phyloP scores from a whole-genome alignment of 2,329 filamentous ascomycete species.

The Thielaviopsis euricoi region DNA sequence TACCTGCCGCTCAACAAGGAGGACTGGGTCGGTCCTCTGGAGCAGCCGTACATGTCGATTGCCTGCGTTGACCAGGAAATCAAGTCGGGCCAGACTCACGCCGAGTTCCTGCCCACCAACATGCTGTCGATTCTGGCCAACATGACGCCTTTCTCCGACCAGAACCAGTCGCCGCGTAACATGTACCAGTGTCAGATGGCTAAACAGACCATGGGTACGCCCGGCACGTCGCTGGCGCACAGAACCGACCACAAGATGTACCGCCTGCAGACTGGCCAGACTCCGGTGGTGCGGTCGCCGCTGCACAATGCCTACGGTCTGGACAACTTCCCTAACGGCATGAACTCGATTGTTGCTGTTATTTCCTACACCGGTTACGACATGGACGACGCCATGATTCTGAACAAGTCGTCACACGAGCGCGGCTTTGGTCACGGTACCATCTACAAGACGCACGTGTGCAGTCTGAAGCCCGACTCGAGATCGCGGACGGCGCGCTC shows the following conservation, averaged over 20 bases:
- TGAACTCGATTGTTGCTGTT: constrained; percentile 88
- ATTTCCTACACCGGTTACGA: constrained; percentile 98
- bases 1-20: constrained; percentile 74
- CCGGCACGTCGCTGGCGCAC: constrained; percentile 66
- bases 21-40: constrained; percentile 81
- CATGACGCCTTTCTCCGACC: constrained; percentile 97
- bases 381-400: constrained; percentile 99
- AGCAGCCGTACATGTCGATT: constrained; percentile 98
- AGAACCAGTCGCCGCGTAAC: constrained; percentile 96
- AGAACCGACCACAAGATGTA: constrained; percentile 97
- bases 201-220: constrained; percentile 98
- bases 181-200: constrained; percentile 99
- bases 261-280: constrained; percentile 86
- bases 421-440: constrained; percentile 90
- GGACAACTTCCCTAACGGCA: constrained; percentile 96
- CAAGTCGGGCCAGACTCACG: constrained; percentile 78
- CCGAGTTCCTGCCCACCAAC: constrained; percentile 87
- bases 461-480: constrained; percentile 67
- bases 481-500: constrained; percentile 49
- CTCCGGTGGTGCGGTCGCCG: constrained; percentile 78
- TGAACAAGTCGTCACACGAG: constrained; percentile 95
- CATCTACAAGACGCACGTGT: constrained; percentile 94
- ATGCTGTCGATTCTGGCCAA: constrained; percentile 96
- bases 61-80: constrained; percentile 81
- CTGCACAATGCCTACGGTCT: constrained; percentile 92